Evolutionary conservation across 2,329 filamentous ascomycete genomes (phyloP), one percentile per base, ranked within the genome.

Genomic region (Botrytis cinerea): DNA sequence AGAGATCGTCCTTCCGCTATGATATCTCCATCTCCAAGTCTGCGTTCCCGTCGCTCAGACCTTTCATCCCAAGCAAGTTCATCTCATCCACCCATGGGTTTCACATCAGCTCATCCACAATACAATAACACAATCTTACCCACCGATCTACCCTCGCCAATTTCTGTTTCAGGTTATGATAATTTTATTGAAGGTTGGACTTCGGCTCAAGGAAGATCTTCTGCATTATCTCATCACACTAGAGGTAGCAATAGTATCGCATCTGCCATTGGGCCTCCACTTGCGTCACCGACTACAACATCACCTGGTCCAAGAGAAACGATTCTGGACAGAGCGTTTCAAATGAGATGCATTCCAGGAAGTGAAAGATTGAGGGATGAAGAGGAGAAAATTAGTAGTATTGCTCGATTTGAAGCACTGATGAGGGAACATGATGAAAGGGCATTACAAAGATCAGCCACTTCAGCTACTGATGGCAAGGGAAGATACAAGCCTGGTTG

Each of bases 271-370:
- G 82, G 83, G 25, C 83, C 84, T 1, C 63, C 71, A 12, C 82
- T 83, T 0, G 78, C 54, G 2, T 70, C 64, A 28, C 57, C 84
- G 14, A 77, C 83, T 28, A 76, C 78, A 18, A 78, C 78, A 38
- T 76, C 80, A 3, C 87, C 88, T 0, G 86, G 81, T 0, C 87
- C 87, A 2, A 85, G 89, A 25, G 89, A 92, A 80, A 91, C 90
- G 0, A 91, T 92, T 70, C 81, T 91, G n/a, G 90, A 92, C 79
- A 83, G 90, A 57, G 90, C 90, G 0, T 91, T 92, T 77, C 88
- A 90, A 77, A 81, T 91, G 81, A 85, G 87, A 14, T 88, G 84
- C 73, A 90, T 91, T 48, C 89, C 89, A 25, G 89, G 89, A 9
- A 87, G 87, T 3, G 88, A 89, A 18, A 82, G 82, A 12, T 83